phyloP scores from a whole-genome alignment of 1,284 basidiomycete species.

The Sporisorium exsertum region DNA sequence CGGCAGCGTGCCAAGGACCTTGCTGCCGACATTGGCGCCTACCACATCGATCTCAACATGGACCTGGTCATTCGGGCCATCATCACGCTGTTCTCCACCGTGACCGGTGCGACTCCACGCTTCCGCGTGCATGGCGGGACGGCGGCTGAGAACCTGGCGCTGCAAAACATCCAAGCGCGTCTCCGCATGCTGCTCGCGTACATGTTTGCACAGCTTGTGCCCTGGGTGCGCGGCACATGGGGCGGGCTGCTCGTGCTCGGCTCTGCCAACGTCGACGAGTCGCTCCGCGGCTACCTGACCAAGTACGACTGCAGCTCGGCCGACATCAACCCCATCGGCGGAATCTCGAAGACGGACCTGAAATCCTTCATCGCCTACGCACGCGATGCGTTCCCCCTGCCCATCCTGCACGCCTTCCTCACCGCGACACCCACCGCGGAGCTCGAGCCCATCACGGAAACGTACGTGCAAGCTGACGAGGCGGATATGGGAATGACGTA shows the following conservation, averaged over 20 bases:
- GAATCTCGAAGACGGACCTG: conserved; percentile 95
- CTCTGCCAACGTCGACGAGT: conserved; percentile 98
- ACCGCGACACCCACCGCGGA: conserved; percentile 94
- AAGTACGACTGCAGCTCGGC: conserved; percentile 88
- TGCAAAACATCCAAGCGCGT: conserved; percentile 98
- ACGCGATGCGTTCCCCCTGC: conserved; percentile 81
- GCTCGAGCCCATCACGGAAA: conserved; percentile 92
- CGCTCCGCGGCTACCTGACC: conserved; percentile 94
- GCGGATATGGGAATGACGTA: conserved; percentile 96
- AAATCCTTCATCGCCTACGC: conserved; percentile 95
- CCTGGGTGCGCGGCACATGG: conserved; percentile 85
- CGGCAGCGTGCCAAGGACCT: conserved; percentile 86
- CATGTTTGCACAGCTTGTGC: conserved; percentile 93
- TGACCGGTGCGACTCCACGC: conserved; percentile 84
- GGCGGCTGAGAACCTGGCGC: conserved; percentile 88
- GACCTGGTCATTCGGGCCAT: conserved; percentile 88
- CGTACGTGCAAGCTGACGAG: conserved; percentile 95
- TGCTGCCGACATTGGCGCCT: conserved; percentile 81
- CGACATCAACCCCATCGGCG: conserved; percentile 97
- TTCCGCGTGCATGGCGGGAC: conserved; percentile 91
- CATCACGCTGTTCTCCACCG: conserved; percentile 82
- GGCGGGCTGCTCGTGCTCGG: conserved; percentile 94
- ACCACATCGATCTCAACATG: conserved; percentile 97
- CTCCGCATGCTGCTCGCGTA: conserved; percentile 96
- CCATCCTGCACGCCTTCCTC: conserved; percentile 84